Base-by-base conservation (phyloP, 345 rosid genomes). In the Moringa oleifera region DNA sequence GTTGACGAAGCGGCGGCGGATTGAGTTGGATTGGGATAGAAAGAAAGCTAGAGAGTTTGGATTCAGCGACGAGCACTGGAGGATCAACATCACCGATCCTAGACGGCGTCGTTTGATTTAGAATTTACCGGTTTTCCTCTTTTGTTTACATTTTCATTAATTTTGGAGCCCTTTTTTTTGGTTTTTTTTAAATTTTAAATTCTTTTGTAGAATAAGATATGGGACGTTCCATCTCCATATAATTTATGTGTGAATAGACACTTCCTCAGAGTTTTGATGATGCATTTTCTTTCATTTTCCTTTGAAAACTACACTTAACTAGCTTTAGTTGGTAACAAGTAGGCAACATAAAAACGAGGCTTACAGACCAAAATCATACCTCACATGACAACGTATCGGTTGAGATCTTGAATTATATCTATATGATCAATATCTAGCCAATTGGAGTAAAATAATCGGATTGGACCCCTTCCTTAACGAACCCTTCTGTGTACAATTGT, bases 11-110 rank as follows among this genome's bases (percentile, higher is more conserved):
- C 24, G 61, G 68, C 77, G 98, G 70, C 86, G 76, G 67, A 78
- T 80, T 23, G 88, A 88, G 51, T 73, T 93, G 69, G 87, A 90
- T 28, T 85, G 90, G 96, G 92, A 90, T 63, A 77, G 86, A 63
- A 82, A 77, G 68, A 70, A 56, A 73, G 90, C 97, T 23, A 69
- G 76, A 68, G 64, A 66, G 46, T 3, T 10, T 10, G 86, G 84
- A 23, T 74, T 81, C 4, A 33, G 57, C 8, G 89, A 90, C 66
- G 65, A 55, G 6, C 92, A 93, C 67, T 93, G 98, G 97, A 86
- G 60, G 70, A 85, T 85, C 53, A 80, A 85, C 67, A 72, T 93
- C 52, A 88, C 88, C 17, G 97, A 93, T 71, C 77, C 87, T 19
- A 80, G 98, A 71, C 77, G 89, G 57, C 6, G 12, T 15, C 47